Evolutionary conservation across 2,329 filamentous ascomycete species (phyloP), one percentile per base, ranked within the genome.

Genomic region (Penicillium thymicola): DNA sequence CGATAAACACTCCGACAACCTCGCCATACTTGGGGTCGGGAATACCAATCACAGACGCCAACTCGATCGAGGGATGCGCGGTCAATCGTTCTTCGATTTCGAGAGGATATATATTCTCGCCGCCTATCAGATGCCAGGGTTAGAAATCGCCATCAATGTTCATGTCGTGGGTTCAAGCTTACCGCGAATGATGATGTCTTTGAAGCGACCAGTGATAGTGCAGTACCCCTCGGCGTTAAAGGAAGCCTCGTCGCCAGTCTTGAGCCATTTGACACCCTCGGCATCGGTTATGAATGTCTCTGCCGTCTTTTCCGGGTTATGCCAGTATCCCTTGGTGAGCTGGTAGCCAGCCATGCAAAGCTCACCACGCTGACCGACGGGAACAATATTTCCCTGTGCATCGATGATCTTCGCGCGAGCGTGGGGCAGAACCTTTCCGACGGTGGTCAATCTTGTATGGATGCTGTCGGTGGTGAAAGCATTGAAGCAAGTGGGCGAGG

Each of bases 271-370:
- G 1, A 68, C 67, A 3, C 76, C 76, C 65, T 79, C 74, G 34
- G 85, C 82, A 57, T 90, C 87, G 55, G 86, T 84, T 7, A 87
- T 79, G 34, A 90, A 82, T 60, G 89, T 81, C 66, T 92, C 89
- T 0, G 81, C 83, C 1, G 89, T 92, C 79, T 90, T 92, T 67
- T 85, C 84, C 41, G 83, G 82, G 72, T 91, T 92, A 67, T 89
- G 75, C 77, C 81, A 81, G 67, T 85, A 85, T 23, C 82, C 82
- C 43, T 77, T 72, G 23, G 73, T 89, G 11, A 92, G 77, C 72
- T 90, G 88, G 71, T 92, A 93, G 0, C 89, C 90, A 0, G 86
- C 83, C 42, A 92, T 89, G 70, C 88, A 91, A 23, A 93, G 81
- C 76, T 93, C 89, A 18, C 89, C 89, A 9, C 83, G 79, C 34